phyloP scores from a whole-genome alignment of 129 eudicot species.

The Saposhnikovia divaricata region DNA sequence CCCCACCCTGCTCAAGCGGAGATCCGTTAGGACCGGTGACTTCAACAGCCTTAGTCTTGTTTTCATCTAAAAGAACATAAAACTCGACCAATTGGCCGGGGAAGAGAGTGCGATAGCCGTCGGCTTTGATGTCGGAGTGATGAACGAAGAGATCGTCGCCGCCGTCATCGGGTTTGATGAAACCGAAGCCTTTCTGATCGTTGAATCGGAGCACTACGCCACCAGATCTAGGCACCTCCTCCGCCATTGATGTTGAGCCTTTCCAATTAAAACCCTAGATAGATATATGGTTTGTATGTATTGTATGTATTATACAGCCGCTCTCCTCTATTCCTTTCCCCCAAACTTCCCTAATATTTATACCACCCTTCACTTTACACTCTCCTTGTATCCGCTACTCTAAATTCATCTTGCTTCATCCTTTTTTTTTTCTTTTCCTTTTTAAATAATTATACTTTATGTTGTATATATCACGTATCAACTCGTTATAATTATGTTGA shows the following conservation, averaged over 20 bases:
- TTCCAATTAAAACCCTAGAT: neutral
- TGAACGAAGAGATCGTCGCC: slow-evolving; percentile 84
- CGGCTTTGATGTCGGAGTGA: slow-evolving; percentile 59
- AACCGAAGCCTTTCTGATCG: slow-evolving; percentile 67
- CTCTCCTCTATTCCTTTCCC: neutral
- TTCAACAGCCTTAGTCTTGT: slow-evolving; percentile 50
- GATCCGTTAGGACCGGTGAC: slow-evolving; percentile 54
- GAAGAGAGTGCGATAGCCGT: slow-evolving; percentile 48
- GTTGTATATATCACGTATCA: no score
- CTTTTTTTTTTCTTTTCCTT: no score
- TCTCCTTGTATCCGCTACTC: neutral
- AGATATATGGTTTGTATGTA: neutral
- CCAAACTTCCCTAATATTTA: neutral
- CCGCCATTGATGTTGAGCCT: slow-evolving; percentile 38
- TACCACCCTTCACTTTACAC: neutral
- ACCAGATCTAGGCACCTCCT: slow-evolving; percentile 30
- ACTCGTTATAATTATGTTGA: no score
- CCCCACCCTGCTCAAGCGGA: slow-evolving; percentile 15
- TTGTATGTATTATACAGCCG: neutral
- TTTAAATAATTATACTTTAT: no score
- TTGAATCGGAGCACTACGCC: slow-evolving; percentile 57
- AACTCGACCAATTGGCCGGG: slow-evolving; percentile 67
- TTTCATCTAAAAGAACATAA: slow-evolving; percentile 22
- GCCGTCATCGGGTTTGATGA: slow-evolving; percentile 73
- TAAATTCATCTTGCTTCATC: no score